These are phyloP conservation scores for Pachyrhizus erosus DNA, from an alignment of 306 rosid genomes.

Conservation along the genomic window DNA sequence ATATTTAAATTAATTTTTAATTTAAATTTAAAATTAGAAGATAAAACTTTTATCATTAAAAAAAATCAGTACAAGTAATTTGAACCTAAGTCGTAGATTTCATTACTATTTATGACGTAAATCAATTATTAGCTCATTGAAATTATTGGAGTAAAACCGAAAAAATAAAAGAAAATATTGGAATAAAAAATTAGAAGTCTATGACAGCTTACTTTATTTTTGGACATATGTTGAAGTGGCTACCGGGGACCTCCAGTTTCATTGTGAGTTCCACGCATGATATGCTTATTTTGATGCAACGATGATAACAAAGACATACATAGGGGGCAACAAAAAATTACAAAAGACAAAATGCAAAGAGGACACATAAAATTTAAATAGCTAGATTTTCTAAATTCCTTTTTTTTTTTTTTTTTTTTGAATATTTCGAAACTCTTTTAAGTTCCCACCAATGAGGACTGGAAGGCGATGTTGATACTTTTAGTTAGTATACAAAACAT, in stretches of 20 bases:
- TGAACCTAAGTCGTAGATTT: no score
- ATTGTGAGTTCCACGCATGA: conserved; percentile 34
- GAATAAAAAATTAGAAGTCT: neutral
- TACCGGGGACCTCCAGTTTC: neutral
- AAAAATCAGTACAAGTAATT: no score
- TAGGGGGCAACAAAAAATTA: neutral
- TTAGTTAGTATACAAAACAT: neutral
- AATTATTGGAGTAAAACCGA: no score
- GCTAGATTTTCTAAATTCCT: neutral
- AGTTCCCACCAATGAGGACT: neutral
- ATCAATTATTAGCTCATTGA: no score
- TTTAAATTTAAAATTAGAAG: no score
- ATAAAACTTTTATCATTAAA: no score
- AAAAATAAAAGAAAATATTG: no score
- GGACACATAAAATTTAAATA: neutral
- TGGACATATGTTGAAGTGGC: no score
- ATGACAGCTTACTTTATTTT: no score
- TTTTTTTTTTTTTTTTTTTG: neutral
- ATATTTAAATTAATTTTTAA: no score
- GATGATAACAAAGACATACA: neutral
- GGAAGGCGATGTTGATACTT: neutral
- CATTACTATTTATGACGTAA: no score
- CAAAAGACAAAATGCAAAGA: neutral
- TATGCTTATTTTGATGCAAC: conserved; percentile 6
- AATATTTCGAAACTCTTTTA: neutral